Evolutionary conservation across 2,329 filamentous ascomycete species (phyloP).

Genomic region (Seiridium cupressi): DNA sequence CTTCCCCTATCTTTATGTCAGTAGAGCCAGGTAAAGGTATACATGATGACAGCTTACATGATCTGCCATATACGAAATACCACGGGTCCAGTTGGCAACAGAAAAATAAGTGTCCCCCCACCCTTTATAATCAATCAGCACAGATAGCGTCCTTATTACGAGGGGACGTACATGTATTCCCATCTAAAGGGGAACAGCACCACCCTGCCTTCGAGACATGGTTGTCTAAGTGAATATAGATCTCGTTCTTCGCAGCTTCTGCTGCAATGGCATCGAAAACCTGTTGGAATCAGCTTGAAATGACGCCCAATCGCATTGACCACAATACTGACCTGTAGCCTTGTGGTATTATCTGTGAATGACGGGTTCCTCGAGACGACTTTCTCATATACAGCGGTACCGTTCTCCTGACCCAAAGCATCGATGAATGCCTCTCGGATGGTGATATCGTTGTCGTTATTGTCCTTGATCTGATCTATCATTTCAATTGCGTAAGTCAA

Average conservation of each 20-base stretch:
- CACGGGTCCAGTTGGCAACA: constrained; percentile 58
- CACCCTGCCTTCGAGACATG: constrained; percentile 57
- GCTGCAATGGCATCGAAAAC: constrained; percentile 62
- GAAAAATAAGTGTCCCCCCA: constrained; percentile 61
- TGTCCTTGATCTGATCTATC: constrained; percentile 56
- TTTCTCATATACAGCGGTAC: constrained; percentile 45
- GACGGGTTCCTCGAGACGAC: constrained; percentile 56
- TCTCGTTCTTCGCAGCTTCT: constrained; percentile 52
- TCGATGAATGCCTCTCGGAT: constrained; percentile 42
- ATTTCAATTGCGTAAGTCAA: constrained; percentile 64
- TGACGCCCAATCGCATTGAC: neutral
- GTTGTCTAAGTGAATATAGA: constrained; percentile 61
- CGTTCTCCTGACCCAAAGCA: constrained; percentile 51
- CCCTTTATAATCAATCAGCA: constrained; percentile 25
- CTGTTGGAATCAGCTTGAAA: constrained; percentile 13
- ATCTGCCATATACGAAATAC: constrained; percentile 56
- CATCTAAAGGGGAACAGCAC: constrained; percentile 54
- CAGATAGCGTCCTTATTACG: neutral
- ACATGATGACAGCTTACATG: constrained; percentile 31
- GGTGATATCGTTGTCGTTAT: constrained; percentile 44
- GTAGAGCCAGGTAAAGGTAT: neutral
- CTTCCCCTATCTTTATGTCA: constrained; percentile 29
- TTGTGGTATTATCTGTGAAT: constrained; percentile 52
- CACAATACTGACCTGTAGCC: constrained; percentile 36
- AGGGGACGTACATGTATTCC: constrained; percentile 41